Conservation (phyloP, 768 basidiomycete species). For the Paxillus involutus region DNA sequence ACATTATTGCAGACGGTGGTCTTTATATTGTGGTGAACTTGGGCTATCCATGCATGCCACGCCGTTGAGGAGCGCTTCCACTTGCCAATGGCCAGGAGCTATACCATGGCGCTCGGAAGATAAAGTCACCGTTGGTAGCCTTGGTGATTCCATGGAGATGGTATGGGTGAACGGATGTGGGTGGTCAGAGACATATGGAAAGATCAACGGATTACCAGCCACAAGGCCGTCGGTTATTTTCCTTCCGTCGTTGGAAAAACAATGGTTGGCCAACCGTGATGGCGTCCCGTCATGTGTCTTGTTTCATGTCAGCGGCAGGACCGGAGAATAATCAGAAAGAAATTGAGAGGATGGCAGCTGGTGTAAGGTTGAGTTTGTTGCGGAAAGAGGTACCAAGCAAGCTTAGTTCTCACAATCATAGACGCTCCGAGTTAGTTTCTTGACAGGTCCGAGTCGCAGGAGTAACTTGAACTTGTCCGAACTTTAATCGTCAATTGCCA, state of each 20-base stretch:
- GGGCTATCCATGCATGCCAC: background rate
- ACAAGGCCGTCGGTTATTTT: background rate
- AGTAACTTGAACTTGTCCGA: background rate
- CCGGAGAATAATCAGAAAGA: no score
- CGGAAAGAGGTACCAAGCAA: no score
- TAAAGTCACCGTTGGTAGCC: background rate
- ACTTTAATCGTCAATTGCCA: background rate
- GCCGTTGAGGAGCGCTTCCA: background rate
- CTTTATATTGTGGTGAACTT: background rate
- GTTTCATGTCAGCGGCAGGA: background rate
- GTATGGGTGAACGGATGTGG: background rate
- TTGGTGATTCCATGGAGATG: background rate
- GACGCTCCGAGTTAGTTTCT: background rate
- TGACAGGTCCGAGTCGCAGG: background rate
- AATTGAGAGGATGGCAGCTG: no score
- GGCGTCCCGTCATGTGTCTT: background rate
- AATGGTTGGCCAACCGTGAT: background rate
- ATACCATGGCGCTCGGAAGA: background rate
- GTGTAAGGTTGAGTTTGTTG: no score
- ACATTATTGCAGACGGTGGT: background rate
- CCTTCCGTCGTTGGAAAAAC: background rate
- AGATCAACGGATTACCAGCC: background rate
- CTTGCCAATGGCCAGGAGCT: background rate
- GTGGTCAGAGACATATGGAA: background rate
- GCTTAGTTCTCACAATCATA: no score